phyloP scores from a whole-genome alignment of 2,329 filamentous ascomycete genomes.

The Fusarium goolgardi region DNA sequence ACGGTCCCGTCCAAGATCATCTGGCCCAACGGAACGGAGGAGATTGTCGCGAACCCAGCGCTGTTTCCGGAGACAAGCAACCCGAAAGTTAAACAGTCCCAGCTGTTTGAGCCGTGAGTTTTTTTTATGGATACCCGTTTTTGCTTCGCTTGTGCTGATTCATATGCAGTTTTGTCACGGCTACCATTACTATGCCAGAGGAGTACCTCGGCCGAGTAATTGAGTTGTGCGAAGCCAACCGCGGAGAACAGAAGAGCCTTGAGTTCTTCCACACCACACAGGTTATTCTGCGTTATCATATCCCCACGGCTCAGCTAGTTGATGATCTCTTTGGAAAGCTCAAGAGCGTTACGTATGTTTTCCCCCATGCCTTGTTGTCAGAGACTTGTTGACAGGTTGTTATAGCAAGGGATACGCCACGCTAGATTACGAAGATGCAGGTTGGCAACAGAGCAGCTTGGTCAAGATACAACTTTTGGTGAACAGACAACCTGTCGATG shows the following conservation, averaged over 20 bases:
- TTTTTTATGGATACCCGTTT: background rate
- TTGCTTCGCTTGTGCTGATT: background rate
- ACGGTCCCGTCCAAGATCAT: slow-evolving; percentile 91
- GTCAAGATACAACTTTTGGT: slow-evolving; percentile 93
- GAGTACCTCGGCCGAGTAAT: slow-evolving; percentile 96
- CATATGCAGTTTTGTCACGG: slow-evolving; percentile 70
- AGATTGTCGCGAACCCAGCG: slow-evolving; percentile 85
- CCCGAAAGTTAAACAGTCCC: slow-evolving; percentile 57
- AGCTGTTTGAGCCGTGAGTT: slow-evolving; percentile 63
- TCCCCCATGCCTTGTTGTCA: rapidly evolving
- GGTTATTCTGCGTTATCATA: slow-evolving; percentile 92
- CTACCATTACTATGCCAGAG: slow-evolving; percentile 90
- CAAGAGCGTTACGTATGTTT: slow-evolving; percentile 79
- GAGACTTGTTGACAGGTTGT: background rate
- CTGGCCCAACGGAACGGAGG: slow-evolving; percentile 80
- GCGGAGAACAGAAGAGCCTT: slow-evolving; percentile 86
- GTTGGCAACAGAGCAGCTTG: slow-evolving; percentile 82
- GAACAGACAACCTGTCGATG: slow-evolving; percentile 93
- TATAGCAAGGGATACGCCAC: slow-evolving; percentile 87
- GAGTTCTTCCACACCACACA: slow-evolving; percentile 93
- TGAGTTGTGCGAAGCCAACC: slow-evolving; percentile 90
- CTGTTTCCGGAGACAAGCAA: slow-evolving; percentile 81
- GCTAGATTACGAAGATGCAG: slow-evolving; percentile 95
- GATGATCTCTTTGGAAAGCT: slow-evolving; percentile 98
- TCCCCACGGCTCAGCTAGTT: slow-evolving; percentile 89